phyloP scores from a whole-genome alignment of 306 rosid genomes.

The Rosa multiflora region DNA sequence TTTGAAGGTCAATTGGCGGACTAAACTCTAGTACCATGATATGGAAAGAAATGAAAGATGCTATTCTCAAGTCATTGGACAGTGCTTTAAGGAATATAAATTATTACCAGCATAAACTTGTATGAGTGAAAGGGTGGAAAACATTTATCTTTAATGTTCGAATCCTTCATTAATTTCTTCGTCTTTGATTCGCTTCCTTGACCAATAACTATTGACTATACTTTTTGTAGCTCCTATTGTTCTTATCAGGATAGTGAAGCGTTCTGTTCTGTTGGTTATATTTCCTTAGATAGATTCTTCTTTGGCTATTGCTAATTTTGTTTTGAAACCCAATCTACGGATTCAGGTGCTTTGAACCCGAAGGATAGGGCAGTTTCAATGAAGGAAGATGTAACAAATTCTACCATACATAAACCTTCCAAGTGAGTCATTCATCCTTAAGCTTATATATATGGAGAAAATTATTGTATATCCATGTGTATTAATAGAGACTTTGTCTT shows the following conservation, averaged over 20 bases:
- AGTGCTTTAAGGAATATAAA: neutral
- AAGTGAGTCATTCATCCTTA: constrained; percentile 38
- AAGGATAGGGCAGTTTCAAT: constrained; percentile 34
- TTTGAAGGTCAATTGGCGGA: neutral
- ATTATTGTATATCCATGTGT: neutral
- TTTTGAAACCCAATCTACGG: constrained; percentile 27
- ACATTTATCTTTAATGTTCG: neutral
- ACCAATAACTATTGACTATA: neutral
- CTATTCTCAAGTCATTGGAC: neutral
- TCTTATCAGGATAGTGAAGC: neutral
- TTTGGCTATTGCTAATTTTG: constrained; percentile 30
- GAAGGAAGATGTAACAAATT: constrained; percentile 35
- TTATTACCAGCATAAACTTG: neutral
- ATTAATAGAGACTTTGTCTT: neutral
- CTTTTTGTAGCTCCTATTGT: neutral
- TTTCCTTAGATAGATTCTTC: neutral
- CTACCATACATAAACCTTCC: constrained; percentile 36
- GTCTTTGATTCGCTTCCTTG: neutral
- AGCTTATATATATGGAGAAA: neutral
- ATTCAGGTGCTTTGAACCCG: constrained; percentile 35
- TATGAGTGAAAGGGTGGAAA: neutral
- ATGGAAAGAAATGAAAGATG: neutral
- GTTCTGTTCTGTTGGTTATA: neutral
- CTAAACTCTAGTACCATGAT: neutral
- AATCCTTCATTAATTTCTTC: neutral